Evolutionary conservation across 768 basidiomycete species (phyloP), one percentile per base, ranked within the genome.

Genomic region (Sarcodon aspratus): DNA sequence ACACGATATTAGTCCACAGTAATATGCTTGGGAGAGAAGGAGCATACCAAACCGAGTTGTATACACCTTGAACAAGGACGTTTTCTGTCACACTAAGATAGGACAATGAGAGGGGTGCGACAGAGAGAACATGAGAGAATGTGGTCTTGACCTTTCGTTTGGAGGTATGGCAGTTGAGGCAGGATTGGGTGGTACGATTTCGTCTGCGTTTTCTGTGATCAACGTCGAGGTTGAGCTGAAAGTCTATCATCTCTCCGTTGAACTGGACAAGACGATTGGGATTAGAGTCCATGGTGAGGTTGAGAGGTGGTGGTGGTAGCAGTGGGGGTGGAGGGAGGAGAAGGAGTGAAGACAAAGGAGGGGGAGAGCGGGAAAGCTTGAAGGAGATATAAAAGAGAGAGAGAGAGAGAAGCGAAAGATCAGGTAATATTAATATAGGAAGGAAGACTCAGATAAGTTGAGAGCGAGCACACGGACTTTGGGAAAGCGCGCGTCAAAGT

Each of bases 61-160:
- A 92, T 93, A 65, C 90, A 94, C 45, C 90, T 73, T 58, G 85
- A 82, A 66, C 92, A 95, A 15, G 92, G 92, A 36, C 92, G 75
- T 61, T 92, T 92, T 50, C 92, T 74, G 67, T 95, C 92, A 61
- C 92, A 95, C 88, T 92, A 58, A 21, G 44, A 34, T 48, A 15
- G 36, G 48, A 44, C 48, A 44, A 15, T 51, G 47, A 31, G 47
- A 40, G 48, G 48, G 45, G 50, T 49, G 48, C 49, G 51, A 27
- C 37, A 21, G 51, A 38, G 51, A 35, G 9, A 6, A 33, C 45
- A 36, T 7, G 21, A 38, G 47, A 8, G 40, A 27, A 11, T 42
- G 40, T 13, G 13, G 15, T 31, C 57, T 73, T 48, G 53, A 90
- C 90, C 76, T 93, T 93, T 57, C 92, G 72, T 69, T 95, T 95